phyloP scores from a whole-genome alignment of 306 rosid genomes.

The Medicago ruthenica region DNA sequence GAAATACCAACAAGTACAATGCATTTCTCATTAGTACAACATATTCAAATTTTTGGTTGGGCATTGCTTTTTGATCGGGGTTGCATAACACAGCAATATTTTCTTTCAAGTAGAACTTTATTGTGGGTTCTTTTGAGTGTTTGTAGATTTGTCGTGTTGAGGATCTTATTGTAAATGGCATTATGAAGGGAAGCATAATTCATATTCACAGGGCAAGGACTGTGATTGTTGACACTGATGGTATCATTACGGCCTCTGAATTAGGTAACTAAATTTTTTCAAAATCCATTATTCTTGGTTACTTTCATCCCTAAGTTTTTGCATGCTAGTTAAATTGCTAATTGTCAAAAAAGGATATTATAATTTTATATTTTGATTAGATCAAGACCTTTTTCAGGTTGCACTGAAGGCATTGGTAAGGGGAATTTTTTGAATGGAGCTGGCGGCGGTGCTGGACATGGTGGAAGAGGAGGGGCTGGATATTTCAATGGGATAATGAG shows the following conservation, averaged over 20 bases:
- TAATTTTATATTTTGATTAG: conserved; percentile 48
- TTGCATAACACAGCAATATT: conserved; percentile 22
- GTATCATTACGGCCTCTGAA: conserved; percentile 78
- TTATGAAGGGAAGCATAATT: conserved; percentile 87
- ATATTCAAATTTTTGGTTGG: conserved; percentile 7
- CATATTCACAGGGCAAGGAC: conserved; percentile 99
- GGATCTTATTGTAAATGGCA: conserved; percentile 90
- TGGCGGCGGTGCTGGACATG: conserved; percentile 99
- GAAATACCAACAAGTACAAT: not conserved
- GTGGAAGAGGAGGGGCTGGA: conserved; percentile 98
- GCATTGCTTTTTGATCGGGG: conserved; percentile 25
- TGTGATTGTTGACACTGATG: conserved; percentile 71
- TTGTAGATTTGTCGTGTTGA: conserved; percentile 96
- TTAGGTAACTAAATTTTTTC: conserved; percentile 61
- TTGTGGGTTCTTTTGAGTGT: conserved; percentile 41
- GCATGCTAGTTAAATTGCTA: conserved; percentile 24
- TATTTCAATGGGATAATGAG: conserved; percentile 79
- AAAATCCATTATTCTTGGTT: conserved; percentile 1
- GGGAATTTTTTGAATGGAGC: conserved; percentile 97
- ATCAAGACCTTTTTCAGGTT: conserved; percentile 66
- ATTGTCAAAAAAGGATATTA: conserved; percentile 8
- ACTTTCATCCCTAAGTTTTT: conserved; percentile 38
- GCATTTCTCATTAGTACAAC: conserved; percentile 7
- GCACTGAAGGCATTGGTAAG: conserved; percentile 91
- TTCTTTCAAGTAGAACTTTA: conserved; percentile 28